phyloP scores from a whole-genome alignment of 2,329 filamentous ascomycete species.

The Stagonosporopsis chrysanthemi region DNA sequence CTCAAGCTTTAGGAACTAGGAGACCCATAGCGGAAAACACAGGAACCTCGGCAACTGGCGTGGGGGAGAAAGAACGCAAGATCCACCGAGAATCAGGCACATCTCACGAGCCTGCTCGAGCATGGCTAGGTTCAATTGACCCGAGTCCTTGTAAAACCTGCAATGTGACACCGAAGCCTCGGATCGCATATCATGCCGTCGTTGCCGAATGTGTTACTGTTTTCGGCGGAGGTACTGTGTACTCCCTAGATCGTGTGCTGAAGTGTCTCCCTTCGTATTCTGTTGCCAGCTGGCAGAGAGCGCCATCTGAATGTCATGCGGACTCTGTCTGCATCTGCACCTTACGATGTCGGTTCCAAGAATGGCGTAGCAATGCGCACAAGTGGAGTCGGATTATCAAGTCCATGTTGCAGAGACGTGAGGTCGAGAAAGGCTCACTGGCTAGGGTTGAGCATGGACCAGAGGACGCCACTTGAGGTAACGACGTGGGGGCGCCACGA shows the following conservation, averaged over 20 bases:
- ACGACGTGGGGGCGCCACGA: conserved; percentile 33
- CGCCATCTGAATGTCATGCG: neutral
- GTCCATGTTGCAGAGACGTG: conserved; percentile 12
- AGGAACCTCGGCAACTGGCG: conserved; percentile 32
- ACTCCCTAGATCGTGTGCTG: neutral
- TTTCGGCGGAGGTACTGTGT: neutral
- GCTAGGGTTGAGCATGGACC: conserved; percentile 25
- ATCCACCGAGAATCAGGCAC: conserved; percentile 45
- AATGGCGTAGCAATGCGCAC: conserved; percentile 5
- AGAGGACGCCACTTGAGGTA: conserved; percentile 29
- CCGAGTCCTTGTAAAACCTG: conserved; percentile 38
- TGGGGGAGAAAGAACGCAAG: conserved; percentile 33
- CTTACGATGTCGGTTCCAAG: neutral
- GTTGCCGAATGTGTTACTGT: neutral
- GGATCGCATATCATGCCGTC: neutral
- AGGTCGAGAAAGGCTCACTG: conserved; percentile 28
- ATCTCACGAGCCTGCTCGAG: conserved; percentile 31
- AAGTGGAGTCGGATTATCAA: conserved; percentile 4
- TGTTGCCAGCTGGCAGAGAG: neutral
- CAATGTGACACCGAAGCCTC: conserved; percentile 25
- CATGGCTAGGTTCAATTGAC: conserved; percentile 22
- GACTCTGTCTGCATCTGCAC: neutral
- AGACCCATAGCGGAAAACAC: conserved; percentile 23
- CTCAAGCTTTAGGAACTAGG: neutral
- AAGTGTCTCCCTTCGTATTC: neutral